These are phyloP conservation scores for Leccinellum rugosiceps DNA, from an alignment of 768 basidiomycete species.

Conservation along the genomic window DNA sequence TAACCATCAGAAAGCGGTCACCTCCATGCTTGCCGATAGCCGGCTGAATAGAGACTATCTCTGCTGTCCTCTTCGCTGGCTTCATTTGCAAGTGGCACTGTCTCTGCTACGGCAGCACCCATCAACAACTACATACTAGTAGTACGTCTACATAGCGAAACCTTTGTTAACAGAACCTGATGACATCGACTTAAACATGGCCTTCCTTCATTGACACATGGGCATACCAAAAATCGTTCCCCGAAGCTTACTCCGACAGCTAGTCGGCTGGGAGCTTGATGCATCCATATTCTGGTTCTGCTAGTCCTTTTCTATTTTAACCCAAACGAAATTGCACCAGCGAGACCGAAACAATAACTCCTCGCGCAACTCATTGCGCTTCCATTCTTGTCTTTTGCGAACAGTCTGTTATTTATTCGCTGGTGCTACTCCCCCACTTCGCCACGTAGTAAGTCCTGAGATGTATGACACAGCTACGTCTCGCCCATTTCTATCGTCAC, in stretches of 20 bases:
- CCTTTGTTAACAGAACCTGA: constrained; percentile 64
- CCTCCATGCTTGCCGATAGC: constrained; percentile 65
- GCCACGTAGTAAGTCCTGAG: no score
- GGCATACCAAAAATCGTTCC: constrained; percentile 70
- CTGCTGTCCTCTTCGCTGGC: constrained; percentile 42
- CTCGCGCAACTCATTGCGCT: constrained; percentile 61
- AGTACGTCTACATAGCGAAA: constrained; percentile 66
- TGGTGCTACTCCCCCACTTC: no score
- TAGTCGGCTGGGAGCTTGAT: constrained; percentile 66
- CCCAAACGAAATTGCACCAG: constrained; percentile 31
- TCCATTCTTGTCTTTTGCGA: constrained; percentile 61
- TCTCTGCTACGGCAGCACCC: constrained; percentile 27
- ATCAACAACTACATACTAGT: constrained; percentile 75
- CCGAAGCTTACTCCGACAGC: constrained; percentile 51
- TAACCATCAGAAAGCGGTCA: constrained; percentile 56
- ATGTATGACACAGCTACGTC: no score
- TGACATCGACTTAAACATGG: constrained; percentile 69
- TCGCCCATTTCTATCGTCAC: no score
- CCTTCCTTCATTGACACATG: constrained; percentile 67
- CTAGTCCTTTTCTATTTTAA: no score
- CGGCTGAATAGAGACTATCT: constrained; percentile 73
- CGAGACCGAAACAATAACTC: constrained; percentile 53
- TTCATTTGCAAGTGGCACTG: constrained; percentile 12
- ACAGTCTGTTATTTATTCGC: constrained; percentile 48
- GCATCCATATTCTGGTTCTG: constrained; percentile 37